Evolutionary conservation across 2,329 filamentous ascomycete genomes (phyloP).

Genomic region (Cercospora berteroae): DNA sequence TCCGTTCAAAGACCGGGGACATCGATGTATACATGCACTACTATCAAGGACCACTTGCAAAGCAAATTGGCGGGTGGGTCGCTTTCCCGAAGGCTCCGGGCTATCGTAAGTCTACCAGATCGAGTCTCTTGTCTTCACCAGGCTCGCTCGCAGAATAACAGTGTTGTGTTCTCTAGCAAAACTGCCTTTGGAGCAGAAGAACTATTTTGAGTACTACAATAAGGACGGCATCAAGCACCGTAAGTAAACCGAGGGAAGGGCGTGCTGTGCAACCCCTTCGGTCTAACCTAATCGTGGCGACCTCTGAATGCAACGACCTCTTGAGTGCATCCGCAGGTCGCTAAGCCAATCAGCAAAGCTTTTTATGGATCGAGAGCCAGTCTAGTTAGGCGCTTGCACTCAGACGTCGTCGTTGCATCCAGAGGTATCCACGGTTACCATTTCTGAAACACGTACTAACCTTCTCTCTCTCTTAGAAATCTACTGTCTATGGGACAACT

Average conservation of each 20-base stretch:
- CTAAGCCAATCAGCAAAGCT: too few relatives aligned
- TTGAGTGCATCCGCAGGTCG: too few relatives aligned
- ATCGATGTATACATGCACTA: not conserved
- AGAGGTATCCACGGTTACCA: too few relatives aligned
- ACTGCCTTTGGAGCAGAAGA: not conserved
- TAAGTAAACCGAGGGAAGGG: not conserved
- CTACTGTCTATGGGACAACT: not conserved
- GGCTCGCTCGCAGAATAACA: not conserved
- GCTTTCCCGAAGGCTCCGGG: not conserved
- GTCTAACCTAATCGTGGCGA: not conserved
- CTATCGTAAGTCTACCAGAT: not conserved
- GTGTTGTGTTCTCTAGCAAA: not conserved
- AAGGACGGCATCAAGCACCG: not conserved
- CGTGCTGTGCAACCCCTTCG: not conserved
- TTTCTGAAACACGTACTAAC: not conserved
- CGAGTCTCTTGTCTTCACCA: not conserved
- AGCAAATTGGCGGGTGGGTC: not conserved
- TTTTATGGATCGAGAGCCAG: too few relatives aligned
- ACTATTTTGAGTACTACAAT: not conserved
- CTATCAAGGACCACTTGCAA: not conserved
- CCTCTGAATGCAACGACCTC: too few relatives aligned
- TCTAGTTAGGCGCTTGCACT: too few relatives aligned
- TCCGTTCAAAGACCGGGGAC: not conserved
- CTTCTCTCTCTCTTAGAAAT: not conserved
- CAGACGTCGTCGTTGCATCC: too few relatives aligned